Conservation (phyloP, 2,329 filamentous ascomycete species). For the Geosmithia putterillii region DNA sequence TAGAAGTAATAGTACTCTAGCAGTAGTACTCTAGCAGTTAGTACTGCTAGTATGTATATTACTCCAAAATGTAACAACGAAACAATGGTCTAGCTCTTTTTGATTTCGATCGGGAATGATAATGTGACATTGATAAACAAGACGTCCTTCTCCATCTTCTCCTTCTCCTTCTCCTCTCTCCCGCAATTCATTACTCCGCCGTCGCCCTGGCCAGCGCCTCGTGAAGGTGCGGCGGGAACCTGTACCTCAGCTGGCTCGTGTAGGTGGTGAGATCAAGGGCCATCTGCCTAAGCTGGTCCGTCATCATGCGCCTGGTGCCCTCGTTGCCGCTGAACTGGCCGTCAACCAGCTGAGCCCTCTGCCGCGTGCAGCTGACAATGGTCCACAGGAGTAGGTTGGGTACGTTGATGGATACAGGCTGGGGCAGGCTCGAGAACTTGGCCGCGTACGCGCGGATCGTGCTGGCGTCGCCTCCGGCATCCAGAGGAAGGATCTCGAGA, state of each 20-base stretch:
- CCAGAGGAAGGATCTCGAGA: conserved; percentile 70
- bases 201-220: conserved; percentile 78
- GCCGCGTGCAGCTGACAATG: conserved; percentile 70
- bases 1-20: no score
- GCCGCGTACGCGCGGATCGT: conserved; percentile 70
- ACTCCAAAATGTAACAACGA: no score
- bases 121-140: background rate
- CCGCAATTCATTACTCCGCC: conserved; percentile 37
- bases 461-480: conserved; percentile 61
- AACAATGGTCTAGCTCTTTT: background rate
- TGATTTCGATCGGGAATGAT: background rate
- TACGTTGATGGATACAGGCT: conserved; percentile 77
- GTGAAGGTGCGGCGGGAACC: conserved; percentile 76
- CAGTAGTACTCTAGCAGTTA: no score
- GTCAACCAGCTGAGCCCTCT: conserved; percentile 54
- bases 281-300: conserved; percentile 63
- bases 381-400: conserved; percentile 92
- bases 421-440: conserved; percentile 66
- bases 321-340: conserved; percentile 66
- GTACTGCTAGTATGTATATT: no score
- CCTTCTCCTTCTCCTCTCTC: background rate
- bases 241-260: conserved; percentile 82
- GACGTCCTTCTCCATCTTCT: background rate
- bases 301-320: conserved; percentile 49
- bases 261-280: conserved; percentile 89